These are phyloP conservation scores for Thermomyces lanuginosus DNA, from an alignment of 2,329 filamentous ascomycete genomes.

Conservation along the genomic window DNA sequence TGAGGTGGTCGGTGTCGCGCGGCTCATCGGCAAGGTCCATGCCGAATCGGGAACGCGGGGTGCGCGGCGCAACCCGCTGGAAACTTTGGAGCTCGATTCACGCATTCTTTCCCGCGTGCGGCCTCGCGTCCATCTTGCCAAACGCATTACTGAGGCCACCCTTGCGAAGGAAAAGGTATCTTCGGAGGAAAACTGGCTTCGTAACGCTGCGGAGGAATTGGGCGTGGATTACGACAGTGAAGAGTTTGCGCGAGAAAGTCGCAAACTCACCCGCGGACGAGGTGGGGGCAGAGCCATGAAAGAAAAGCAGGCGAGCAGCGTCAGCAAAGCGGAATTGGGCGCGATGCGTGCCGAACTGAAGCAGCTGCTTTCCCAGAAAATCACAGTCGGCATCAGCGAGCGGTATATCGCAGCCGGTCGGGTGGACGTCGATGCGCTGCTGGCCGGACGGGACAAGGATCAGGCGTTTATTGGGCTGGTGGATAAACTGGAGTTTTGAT, in stretches of 20 bases:
- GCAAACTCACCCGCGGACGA: conserved; percentile 50
- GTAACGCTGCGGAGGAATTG: conserved; percentile 71
- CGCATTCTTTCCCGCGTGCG: conserved; percentile 61
- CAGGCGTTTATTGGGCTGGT: conserved; percentile 49
- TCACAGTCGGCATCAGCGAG: conserved; percentile 80
- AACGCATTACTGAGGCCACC: conserved; percentile 65
- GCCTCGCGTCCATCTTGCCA: conserved; percentile 62
- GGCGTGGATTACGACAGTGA: conserved; percentile 89
- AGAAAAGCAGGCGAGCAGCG: conserved; percentile 49
- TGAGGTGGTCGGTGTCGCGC: conserved; percentile 68
- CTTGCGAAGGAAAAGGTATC: conserved; percentile 77
- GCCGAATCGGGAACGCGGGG: conserved; percentile 35
- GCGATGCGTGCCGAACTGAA: conserved; percentile 56
- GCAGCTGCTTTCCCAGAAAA: conserved; percentile 50
- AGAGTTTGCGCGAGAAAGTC: conserved; percentile 52
- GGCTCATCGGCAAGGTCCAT: conserved; percentile 79
- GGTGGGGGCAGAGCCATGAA: conserved; percentile 59
- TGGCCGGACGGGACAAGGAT: conserved; percentile 47
- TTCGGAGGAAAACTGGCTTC: conserved; percentile 71
- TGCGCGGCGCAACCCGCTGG: conserved; percentile 40
- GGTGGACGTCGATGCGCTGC: conserved; percentile 62
- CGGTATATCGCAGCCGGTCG: conserved; percentile 66
- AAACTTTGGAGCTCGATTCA: conserved; percentile 65
- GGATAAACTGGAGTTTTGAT: conserved; percentile 28
- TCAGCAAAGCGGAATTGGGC: conserved; percentile 59